A percentile compares a stretch with the other conserved stretches of the same genome.
phyloP scores from a whole-genome alignment of 306 rosid species.

The Corylus heterophylla region DNA sequence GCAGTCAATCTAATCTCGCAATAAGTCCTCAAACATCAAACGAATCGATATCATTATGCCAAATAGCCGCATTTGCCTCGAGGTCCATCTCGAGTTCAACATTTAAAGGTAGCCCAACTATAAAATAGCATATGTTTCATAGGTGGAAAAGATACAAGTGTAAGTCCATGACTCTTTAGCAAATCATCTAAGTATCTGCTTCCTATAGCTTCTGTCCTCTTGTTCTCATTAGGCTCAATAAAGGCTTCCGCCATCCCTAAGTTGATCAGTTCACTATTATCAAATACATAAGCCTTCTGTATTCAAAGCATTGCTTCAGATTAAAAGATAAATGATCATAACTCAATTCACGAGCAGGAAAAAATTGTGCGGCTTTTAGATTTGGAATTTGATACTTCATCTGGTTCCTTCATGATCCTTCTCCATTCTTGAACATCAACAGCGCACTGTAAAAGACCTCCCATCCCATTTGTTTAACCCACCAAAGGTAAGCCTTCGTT shows the following conservation, averaged over 20 bases:
- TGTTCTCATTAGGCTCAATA: neutral
- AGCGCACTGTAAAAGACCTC: conserved; percentile 9
- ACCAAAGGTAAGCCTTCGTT: conserved; percentile 24
- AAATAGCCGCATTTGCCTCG: too few species aligned
- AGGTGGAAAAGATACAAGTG: too few species aligned
- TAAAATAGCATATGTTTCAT: too few species aligned
- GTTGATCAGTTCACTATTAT: conserved; percentile 10
- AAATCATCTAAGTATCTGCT: conserved; percentile 15
- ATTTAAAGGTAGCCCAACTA: too few species aligned
- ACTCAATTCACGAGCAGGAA: conserved; percentile 23
- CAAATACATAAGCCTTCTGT: conserved; percentile 11
- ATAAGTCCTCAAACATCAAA: too few species aligned
- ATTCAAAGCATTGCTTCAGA: conserved; percentile 21
- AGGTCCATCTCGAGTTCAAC: too few species aligned
- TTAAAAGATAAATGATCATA: conserved; percentile 8
- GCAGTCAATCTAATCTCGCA: too few species aligned
- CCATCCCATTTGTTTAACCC: conserved; percentile 12
- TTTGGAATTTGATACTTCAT: neutral
- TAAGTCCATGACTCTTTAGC: neutral
- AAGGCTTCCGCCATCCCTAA: conserved; percentile 23
- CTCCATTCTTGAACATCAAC: neutral
- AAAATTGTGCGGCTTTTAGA: neutral
- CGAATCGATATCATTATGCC: too few species aligned
- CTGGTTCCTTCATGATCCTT: neutral
- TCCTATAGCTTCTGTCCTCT: conserved; percentile 13